phyloP scores from a whole-genome alignment of 2,329 filamentous ascomycete species.

The Fusarium ramigenum region DNA sequence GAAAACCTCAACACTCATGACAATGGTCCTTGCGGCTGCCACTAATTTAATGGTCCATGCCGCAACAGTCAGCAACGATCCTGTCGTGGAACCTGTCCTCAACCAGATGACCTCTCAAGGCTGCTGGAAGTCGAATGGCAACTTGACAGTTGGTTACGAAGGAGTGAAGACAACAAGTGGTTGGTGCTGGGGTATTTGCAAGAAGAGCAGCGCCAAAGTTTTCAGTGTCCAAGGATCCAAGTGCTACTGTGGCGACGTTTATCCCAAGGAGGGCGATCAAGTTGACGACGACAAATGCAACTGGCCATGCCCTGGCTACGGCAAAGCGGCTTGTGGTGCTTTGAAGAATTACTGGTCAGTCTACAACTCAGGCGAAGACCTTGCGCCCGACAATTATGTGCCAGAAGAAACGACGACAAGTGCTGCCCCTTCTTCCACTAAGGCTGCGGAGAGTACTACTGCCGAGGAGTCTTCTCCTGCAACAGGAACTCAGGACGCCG shows the following conservation, averaged over 20 bases:
- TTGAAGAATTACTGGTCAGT: too few species aligned
- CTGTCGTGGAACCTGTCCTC: conserved; percentile 49
- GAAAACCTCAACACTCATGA: conserved; percentile 45
- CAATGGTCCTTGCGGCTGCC: conserved; percentile 43
- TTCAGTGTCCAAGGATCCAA: too few species aligned
- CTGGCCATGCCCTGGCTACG: conserved; percentile 62
- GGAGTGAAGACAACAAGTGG: conserved; percentile 49
- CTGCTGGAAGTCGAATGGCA: conserved; percentile 59
- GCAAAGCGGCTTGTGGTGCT: too few species aligned
- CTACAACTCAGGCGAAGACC: too few species aligned
- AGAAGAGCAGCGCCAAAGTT: too few species aligned
- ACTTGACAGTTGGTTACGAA: conserved; percentile 43
- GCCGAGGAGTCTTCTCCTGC: not conserved
- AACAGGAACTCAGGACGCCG: conserved; percentile 28
- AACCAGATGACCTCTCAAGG: conserved; percentile 58
- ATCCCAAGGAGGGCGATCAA: conserved; percentile 67
- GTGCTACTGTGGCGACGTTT: conserved; percentile 68
- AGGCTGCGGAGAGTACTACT: conserved; percentile 33
- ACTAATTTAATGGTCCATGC: not conserved
- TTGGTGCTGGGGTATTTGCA: not conserved
- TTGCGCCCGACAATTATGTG: too few species aligned
- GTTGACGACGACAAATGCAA: conserved; percentile 70
- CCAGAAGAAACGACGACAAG: not conserved
- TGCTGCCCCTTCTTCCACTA: conserved; percentile 41
- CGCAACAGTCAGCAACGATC: conserved; percentile 14